Evolutionary conservation across 768 basidiomycete species (phyloP).

Genomic region (Rickenella mellea): DNA sequence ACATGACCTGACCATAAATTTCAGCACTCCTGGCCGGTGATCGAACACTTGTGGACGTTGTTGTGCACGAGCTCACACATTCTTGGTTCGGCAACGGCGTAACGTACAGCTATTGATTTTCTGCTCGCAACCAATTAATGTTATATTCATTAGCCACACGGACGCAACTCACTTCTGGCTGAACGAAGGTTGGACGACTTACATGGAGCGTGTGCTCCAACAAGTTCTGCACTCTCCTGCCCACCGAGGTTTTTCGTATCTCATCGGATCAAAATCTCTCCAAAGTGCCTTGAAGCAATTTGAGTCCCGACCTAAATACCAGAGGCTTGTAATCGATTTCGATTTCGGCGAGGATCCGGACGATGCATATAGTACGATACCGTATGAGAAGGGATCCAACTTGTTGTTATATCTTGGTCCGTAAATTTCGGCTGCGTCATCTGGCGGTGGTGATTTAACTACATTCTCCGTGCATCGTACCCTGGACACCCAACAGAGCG

Average conservation of each 20-base stretch:
- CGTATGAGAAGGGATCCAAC: slow-evolving; percentile 88
- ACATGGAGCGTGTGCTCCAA: slow-evolving; percentile 76
- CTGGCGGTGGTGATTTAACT: background rate
- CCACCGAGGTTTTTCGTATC: slow-evolving; percentile 70
- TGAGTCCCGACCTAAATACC: slow-evolving; percentile 57
- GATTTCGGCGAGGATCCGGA: slow-evolving; percentile 69
- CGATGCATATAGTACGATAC: slow-evolving; percentile 63
- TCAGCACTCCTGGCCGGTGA: slow-evolving; percentile 81
- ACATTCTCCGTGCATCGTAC: background rate
- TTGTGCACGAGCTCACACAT: slow-evolving; percentile 80
- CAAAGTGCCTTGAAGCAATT: slow-evolving; percentile 61
- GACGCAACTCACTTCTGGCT: slow-evolving; percentile 80
- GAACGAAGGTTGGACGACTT: slow-evolving; percentile 92
- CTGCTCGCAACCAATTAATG: background rate
- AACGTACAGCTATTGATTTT: slow-evolving; percentile 34
- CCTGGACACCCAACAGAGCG: slow-evolving; percentile 32
- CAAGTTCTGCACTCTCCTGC: slow-evolving; percentile 62
- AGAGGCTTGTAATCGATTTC: slow-evolving; percentile 70
- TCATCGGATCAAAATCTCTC: slow-evolving; percentile 66
- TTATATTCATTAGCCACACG: slow-evolving; percentile 37
- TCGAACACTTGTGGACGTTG: slow-evolving; percentile 76
- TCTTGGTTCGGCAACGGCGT: slow-evolving; percentile 93
- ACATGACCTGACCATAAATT: slow-evolving; percentile 1
- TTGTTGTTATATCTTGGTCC: slow-evolving; percentile 77
- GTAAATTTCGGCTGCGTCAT: too few species aligned